phyloP scores from a whole-genome alignment of 2,329 filamentous ascomycete genomes.

The Pyrenophora seminiperda region DNA sequence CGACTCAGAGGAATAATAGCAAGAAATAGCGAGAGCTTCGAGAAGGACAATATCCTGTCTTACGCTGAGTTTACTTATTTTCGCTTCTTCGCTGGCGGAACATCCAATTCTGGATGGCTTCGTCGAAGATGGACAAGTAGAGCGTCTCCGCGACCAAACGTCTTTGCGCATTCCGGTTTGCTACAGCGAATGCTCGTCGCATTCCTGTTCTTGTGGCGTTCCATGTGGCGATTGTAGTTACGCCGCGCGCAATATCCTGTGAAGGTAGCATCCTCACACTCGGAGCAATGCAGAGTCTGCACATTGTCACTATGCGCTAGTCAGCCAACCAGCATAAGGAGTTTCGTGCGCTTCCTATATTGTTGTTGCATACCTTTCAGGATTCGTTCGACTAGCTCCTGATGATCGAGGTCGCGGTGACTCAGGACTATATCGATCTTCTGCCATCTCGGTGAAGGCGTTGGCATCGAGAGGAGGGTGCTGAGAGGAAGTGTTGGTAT shows the following conservation, averaged over 20 bases:
- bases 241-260: constrained; percentile 5
- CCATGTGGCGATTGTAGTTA: constrained; percentile 3
- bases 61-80: background rate
- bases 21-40: background rate
- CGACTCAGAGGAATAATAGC: background rate
- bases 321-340: background rate
- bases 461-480: no score
- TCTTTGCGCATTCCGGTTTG: background rate
- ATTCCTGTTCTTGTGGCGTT: background rate
- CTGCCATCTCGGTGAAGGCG: no score
- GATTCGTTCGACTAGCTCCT: no score
- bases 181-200: background rate
- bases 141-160: constrained; percentile 1
- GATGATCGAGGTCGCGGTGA: no score
- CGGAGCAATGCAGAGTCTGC: background rate
- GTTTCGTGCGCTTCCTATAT: no score
- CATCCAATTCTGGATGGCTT: constrained; percentile 1
- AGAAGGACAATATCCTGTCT: no score
- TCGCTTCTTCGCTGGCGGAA: background rate
- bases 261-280: background rate
- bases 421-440: background rate
- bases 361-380: no score
- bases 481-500: no score
- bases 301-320: background rate
- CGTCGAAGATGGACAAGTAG: constrained; percentile 2